Evolutionary conservation across 108 stramenopile species (phyloP).

Genomic region (Stephanodiscus triporus): DNA sequence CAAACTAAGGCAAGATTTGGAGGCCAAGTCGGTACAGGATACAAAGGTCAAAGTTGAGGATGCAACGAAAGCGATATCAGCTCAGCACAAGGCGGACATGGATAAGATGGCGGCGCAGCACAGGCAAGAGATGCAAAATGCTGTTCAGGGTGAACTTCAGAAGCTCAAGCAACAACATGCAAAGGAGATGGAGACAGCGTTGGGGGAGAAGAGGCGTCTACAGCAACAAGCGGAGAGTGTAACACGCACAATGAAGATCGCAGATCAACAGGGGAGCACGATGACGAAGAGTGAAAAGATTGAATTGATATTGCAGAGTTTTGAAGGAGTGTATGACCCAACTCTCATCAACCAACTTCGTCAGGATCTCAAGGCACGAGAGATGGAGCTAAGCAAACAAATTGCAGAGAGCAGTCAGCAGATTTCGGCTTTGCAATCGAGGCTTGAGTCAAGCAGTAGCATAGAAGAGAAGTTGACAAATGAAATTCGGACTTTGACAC

Average conservation of each 20-base stretch:
- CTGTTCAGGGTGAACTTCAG: slow-evolving; percentile 23
- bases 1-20: slow-evolving; percentile 16
- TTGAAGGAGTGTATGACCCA: slow-evolving; percentile 36
- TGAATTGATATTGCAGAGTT: slow-evolving; percentile 33
- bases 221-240: slow-evolving; percentile 26
- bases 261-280: slow-evolving; percentile 5
- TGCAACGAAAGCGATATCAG: slow-evolving; percentile 6
- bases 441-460: slow-evolving; percentile 22
- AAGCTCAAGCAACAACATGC: slow-evolving; percentile 35
- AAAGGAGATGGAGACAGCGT: slow-evolving; percentile 34
- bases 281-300: slow-evolving; percentile 30
- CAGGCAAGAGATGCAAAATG: slow-evolving; percentile 23
- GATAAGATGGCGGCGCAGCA: slow-evolving; percentile 12
- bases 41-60: slow-evolving; percentile 16
- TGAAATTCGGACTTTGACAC: slow-evolving; percentile 23
- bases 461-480: slow-evolving; percentile 27
- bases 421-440: slow-evolving; percentile 33
- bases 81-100: slow-evolving; percentile 13
- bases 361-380: slow-evolving; percentile 28
- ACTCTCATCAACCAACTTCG: slow-evolving; percentile 23
- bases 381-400: slow-evolving; percentile 28
- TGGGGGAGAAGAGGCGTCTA: slow-evolving; percentile 28
- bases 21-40: slow-evolving; percentile 3
- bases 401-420: slow-evolving; percentile 22
- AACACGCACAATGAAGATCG: slow-evolving; percentile 16